phyloP scores from a whole-genome alignment of 2,329 filamentous ascomycete genomes.

The Colletotrichum endophyticum region DNA sequence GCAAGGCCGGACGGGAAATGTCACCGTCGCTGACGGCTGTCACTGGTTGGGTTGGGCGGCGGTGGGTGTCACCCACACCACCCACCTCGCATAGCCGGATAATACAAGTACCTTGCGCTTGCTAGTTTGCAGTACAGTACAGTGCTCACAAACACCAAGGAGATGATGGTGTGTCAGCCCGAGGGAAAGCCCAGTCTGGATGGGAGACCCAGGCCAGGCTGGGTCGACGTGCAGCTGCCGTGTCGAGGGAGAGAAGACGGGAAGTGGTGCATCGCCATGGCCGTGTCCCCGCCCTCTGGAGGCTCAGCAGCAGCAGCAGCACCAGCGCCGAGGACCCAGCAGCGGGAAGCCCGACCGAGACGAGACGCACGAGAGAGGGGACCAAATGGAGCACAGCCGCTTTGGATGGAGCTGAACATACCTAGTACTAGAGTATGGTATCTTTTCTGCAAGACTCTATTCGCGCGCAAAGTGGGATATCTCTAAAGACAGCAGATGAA shows the following conservation, averaged over 20 bases:
- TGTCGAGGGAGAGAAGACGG: background rate
- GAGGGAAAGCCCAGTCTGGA: slow-evolving; percentile 4
- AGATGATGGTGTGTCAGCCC: background rate
- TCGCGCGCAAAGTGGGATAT: background rate
- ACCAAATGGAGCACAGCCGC: background rate
- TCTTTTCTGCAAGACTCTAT: background rate
- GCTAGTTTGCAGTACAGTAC: background rate
- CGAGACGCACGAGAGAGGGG: slow-evolving; percentile 6
- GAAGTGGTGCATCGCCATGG: background rate
- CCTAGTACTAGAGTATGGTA: background rate
- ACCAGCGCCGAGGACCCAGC: background rate
- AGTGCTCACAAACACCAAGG: background rate
- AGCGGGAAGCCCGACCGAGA: slow-evolving; percentile 4
- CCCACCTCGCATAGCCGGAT: background rate
- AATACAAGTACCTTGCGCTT: background rate
- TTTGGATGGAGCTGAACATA: background rate
- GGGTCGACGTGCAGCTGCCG: background rate
- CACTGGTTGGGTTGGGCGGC: background rate
- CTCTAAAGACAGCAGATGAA: background rate
- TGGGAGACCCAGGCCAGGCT: slow-evolving; percentile 7
- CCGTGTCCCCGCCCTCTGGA: background rate
- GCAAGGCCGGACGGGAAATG: background rate
- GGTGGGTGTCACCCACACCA: background rate
- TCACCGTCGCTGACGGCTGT: background rate
- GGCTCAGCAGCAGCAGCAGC: background rate